Evolutionary conservation across 768 basidiomycete genomes (phyloP), one percentile per base, ranked within the genome.

Genomic region (Suillus alpinus): DNA sequence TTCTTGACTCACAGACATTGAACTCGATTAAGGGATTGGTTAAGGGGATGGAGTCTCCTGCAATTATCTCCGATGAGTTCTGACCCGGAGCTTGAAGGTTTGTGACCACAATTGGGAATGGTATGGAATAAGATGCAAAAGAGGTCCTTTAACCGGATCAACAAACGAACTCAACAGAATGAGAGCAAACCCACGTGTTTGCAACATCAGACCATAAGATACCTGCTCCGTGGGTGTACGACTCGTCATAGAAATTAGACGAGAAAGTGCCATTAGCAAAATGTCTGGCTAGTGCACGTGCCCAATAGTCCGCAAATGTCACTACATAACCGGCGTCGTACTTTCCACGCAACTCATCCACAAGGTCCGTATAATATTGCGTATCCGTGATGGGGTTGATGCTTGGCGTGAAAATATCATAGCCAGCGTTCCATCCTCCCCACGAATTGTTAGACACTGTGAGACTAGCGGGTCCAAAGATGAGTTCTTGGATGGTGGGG

Each of bases 51-150:
- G 20, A 3, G 26, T 73, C 61, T 8, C 68, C 70, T 20, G 65
- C 6, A 5, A 69, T 53, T 6, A 59, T 60, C 13, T 68, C 59
- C 6, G 70, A 69, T 1, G 58, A 57, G 20, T 74, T 72, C 52
- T 75, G 68, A 55, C 62, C 59, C 4, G 69, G 59, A 14, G 70
- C 69, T 34, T 43, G 57, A 26, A 71, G 59, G 62, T 74, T 65
- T 0, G 71, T 47, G 6, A 77, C 70, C 2, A 79, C 59, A 32
- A 81, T 73, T 1, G 80, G 81, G 59, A 80, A 74, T 0, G 81
- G 80, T 29, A 77, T 75, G 10, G 62, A 18, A 47, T 75, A 63
- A 26, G 72, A 64, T 8, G 62, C 57, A 60, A 81, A 80, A 0
- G 73, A 65, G 23, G 72, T 63, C 0, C 76, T 78, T 46, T 31